Evolutionary conservation across 108 stramenopile genomes (phyloP).

Genomic region (Schizochytrium sp.): DNA sequence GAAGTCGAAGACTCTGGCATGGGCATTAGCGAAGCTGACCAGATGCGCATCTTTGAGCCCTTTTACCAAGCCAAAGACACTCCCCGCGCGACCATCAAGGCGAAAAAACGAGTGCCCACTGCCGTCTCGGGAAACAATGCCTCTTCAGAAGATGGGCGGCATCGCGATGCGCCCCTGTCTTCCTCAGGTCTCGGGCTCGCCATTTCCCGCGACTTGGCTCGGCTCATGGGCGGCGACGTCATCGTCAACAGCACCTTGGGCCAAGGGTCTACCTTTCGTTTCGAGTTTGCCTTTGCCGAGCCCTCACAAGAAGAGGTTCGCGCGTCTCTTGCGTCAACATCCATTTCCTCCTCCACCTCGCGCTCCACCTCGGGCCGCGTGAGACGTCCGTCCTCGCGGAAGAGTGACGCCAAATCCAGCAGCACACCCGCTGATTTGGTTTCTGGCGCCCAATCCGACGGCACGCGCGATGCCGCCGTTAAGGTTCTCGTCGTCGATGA

Average conservation of each 20-base stretch:
- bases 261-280: neutral
- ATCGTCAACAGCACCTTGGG: neutral
- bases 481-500: neutral
- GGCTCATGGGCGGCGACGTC: neutral
- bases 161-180: neutral
- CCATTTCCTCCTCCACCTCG: neutral
- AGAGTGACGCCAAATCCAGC: too few relatives aligned
- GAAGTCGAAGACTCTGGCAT: neutral
- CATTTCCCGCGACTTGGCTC: neutral
- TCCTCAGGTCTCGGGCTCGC: neutral
- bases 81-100: neutral
- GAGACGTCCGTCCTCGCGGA: too few relatives aligned
- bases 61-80: neutral
- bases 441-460: too few relatives aligned
- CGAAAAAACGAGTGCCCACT: neutral
- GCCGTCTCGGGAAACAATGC: too few relatives aligned
- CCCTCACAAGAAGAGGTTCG: neutral
- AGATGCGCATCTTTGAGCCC: neutral
- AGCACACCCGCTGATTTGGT: too few relatives aligned
- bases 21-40: neutral
- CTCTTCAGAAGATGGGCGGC: neutral
- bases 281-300: neutral
- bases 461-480: too few relatives aligned
- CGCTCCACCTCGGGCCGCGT: too few relatives aligned
- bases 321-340: neutral